Conservation (phyloP, 768 basidiomycete genomes). For the Psilocybe azurescens region DNA sequence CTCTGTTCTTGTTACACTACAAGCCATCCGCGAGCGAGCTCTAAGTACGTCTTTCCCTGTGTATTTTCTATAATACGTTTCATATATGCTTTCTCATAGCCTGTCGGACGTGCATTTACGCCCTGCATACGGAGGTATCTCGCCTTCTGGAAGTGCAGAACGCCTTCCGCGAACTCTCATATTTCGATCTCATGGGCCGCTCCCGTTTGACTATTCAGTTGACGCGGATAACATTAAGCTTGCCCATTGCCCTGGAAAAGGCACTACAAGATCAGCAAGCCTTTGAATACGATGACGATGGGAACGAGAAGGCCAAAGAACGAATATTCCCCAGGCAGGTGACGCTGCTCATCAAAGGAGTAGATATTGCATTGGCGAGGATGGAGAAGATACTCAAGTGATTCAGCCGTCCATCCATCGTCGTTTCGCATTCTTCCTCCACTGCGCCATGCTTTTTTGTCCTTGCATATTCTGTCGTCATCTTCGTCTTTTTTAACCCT, state of each 20-base stretch:
- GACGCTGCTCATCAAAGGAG: conserved; percentile 62
- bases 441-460: neutral
- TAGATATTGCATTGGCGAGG: conserved; percentile 66
- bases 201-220: conserved; percentile 79
- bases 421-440: conserved; percentile 2
- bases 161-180: conserved; percentile 74
- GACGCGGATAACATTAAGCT: conserved; percentile 74
- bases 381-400: conserved; percentile 64
- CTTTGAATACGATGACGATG: conserved; percentile 18
- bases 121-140: conserved; percentile 74
- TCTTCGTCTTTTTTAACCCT: neutral
- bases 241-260: conserved; percentile 76
- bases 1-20: conserved; percentile 71
- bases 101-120: conserved; percentile 77
- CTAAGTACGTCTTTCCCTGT: conserved; percentile 58
- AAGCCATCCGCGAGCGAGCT: conserved; percentile 74
- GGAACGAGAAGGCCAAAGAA: conserved; percentile 17
- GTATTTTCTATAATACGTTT: neutral
- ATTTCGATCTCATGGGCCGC: conserved; percentile 78
- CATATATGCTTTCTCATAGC: conserved; percentile 44
- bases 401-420: conserved; percentile 2
- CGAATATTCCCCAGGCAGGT: conserved; percentile 60
- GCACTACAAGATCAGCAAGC: conserved; percentile 59
- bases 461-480: neutral
- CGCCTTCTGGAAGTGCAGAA: conserved; percentile 84